Percentiles rank a stretch among this genome's conserved stretches.
Conservation (phyloP, 1,139 yeast species). For the Debaryomycetaceae sp. region DNA sequence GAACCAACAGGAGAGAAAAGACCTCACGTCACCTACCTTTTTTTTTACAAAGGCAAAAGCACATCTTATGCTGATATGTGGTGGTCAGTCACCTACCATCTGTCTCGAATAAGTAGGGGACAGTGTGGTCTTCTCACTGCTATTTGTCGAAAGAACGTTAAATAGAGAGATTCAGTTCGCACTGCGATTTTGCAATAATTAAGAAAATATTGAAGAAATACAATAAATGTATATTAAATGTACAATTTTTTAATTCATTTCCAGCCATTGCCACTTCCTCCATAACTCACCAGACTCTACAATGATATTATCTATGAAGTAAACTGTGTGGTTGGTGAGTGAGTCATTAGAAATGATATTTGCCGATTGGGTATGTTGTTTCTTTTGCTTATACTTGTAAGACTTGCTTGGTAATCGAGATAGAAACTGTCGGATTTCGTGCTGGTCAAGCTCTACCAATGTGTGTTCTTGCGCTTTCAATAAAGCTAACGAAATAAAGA, state of each 20-base stretch:
- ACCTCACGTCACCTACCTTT: no score
- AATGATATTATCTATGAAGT: constrained; percentile 67
- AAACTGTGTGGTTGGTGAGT: constrained; percentile 32
- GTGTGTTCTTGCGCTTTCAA: constrained; percentile 76
- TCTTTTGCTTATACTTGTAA: constrained; percentile 30
- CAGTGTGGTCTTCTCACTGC: no score
- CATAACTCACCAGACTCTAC: constrained; percentile 83
- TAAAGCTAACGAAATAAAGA: constrained; percentile 75
- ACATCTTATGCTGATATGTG: no score
- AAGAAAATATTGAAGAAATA: no score
- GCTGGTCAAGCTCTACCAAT: constrained; percentile 81
- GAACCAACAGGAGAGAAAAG: no score
- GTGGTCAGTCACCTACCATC: no score
- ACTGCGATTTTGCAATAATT: no score
- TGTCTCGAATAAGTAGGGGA: no score
- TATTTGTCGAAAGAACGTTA: no score
- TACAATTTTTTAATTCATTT: constrained; percentile 47
- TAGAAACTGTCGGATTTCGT: constrained; percentile 79
- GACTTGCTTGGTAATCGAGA: constrained; percentile 51
- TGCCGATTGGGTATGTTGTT: constrained; percentile 5
- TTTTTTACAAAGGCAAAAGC: no score
- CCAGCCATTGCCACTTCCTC: constrained; percentile 83
- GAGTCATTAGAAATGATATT: constrained; percentile 35
- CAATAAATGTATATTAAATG: neutral
- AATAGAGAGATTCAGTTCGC: no score